Conservation (phyloP, 2,329 filamentous ascomycete genomes). For the Epichloe brachyelytri region DNA sequence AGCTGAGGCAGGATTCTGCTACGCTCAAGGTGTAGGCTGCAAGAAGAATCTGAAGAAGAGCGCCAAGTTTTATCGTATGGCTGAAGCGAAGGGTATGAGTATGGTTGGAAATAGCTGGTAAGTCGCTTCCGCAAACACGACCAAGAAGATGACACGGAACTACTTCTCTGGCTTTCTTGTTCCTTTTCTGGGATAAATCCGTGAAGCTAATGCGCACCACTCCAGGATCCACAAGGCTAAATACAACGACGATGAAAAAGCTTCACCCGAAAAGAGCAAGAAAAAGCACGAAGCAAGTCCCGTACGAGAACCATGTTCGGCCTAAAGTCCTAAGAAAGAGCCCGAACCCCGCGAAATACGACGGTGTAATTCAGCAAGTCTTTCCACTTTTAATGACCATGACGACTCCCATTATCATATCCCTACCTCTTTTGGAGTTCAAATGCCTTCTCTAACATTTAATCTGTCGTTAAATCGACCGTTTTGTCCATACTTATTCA, state of each 20-base stretch:
- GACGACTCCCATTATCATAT: constrained; percentile 16
- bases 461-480: background rate
- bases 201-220: background rate
- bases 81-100: constrained; percentile 85
- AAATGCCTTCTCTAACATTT: constrained; percentile 8
- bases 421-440: constrained; percentile 20
- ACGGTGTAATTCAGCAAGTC: no score
- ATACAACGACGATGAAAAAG: constrained; percentile 55
- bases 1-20: constrained; percentile 91
- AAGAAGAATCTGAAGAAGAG: constrained; percentile 96
- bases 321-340: constrained; percentile 18
- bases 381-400: constrained; percentile 15
- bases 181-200: background rate
- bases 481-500: background rate
- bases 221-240: constrained; percentile 91
- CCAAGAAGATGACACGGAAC: background rate
- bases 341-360: background rate
- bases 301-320: constrained; percentile 63
- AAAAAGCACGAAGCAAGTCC: constrained; percentile 64
- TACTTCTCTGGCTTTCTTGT: background rate
- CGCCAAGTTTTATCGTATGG: constrained; percentile 78
- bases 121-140: constrained; percentile 21
- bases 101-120: constrained; percentile 99
- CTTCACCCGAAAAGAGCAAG: constrained; percentile 31
- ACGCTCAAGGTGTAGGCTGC: constrained; percentile 82